phyloP scores from a whole-genome alignment of 2,329 filamentous ascomycete genomes.

The Verticillium tricorpus region DNA sequence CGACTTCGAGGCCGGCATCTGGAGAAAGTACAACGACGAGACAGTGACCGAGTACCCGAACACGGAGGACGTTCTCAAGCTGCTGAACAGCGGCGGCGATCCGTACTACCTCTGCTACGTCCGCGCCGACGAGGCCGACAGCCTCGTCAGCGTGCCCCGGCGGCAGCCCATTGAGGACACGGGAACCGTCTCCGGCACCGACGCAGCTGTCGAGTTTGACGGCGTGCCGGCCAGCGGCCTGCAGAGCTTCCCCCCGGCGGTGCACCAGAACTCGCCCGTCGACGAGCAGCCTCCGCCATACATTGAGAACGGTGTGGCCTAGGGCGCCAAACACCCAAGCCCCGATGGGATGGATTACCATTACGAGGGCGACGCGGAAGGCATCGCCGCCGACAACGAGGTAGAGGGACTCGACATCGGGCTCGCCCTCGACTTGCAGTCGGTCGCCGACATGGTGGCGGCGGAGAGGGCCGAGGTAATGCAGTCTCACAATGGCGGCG shows the following conservation, averaged over 20 bases:
- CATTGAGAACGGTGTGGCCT: not conserved
- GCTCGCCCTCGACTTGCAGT: no score
- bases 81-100: slow-evolving; percentile 64
- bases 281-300: not conserved
- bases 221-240: not conserved
- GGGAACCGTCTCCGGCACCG: not conserved
- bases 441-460: not conserved
- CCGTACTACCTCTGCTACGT: slow-evolving; percentile 84
- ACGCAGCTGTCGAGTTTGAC: not conserved
- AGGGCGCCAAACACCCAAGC: not conserved
- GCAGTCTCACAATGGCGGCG: not conserved
- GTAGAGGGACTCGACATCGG: no score
- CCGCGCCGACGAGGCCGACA: slow-evolving; percentile 58
- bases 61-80: slow-evolving; percentile 62
- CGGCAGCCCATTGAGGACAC: not conserved
- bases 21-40: slow-evolving; percentile 94
- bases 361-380: not conserved
- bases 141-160: slow-evolving; percentile 42
- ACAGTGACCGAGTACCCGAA: slow-evolving; percentile 66
- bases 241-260: not conserved
- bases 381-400: not conserved
- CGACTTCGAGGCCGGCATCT: slow-evolving; percentile 72
- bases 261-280: not conserved
- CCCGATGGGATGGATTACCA: not conserved
- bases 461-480: not conserved